These are phyloP conservation scores for Emmonsiellopsis sp. DNA, from an alignment of 2,329 filamentous ascomycete genomes.

Conservation along the genomic window DNA sequence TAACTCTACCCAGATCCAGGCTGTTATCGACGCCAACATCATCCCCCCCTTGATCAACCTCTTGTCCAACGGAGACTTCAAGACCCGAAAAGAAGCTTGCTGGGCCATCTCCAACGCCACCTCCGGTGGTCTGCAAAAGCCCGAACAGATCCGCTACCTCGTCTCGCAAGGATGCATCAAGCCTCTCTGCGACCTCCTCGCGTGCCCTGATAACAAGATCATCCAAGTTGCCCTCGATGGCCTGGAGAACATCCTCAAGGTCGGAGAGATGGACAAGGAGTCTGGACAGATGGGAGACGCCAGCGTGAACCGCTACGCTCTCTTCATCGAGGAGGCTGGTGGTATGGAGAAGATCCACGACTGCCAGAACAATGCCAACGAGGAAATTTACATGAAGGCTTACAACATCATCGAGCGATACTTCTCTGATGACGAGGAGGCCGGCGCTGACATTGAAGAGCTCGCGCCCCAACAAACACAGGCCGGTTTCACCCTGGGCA, in stretches of 20 bases:
- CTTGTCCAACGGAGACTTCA: constrained; percentile 91
- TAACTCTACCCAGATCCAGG: constrained; percentile 95
- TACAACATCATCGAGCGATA: constrained; percentile 99
- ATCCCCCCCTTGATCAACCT: constrained; percentile 94
- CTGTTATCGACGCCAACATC: constrained; percentile 93
- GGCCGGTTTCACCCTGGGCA: constrained; percentile 61
- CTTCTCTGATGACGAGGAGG: constrained; percentile 96
- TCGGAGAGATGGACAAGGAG: constrained; percentile 97
- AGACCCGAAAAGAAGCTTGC: constrained; percentile 98
- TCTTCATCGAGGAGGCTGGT: constrained; percentile 97
- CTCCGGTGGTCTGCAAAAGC: constrained; percentile 94
- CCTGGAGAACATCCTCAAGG: constrained; percentile 98
- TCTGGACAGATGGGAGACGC: constrained; percentile 44
- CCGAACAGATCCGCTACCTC: constrained; percentile 93
- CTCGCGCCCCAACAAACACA: constrained; percentile 63
- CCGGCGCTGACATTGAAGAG: constrained; percentile 66
- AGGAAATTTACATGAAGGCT: constrained; percentile 99
- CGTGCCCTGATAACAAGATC: constrained; percentile 98
- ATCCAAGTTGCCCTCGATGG: constrained; percentile 97
- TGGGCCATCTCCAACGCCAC: constrained; percentile 99
- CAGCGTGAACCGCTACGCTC: constrained; percentile 82
- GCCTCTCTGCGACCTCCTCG: constrained; percentile 87
- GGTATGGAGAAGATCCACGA: constrained; percentile 99
- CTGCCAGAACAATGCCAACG: constrained; percentile 99
- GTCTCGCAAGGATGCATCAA: constrained; percentile 93